These are phyloP conservation scores for Parachaetomium inaequale DNA, from an alignment of 495 filamentous ascomycete species.

Conservation along the genomic window DNA sequence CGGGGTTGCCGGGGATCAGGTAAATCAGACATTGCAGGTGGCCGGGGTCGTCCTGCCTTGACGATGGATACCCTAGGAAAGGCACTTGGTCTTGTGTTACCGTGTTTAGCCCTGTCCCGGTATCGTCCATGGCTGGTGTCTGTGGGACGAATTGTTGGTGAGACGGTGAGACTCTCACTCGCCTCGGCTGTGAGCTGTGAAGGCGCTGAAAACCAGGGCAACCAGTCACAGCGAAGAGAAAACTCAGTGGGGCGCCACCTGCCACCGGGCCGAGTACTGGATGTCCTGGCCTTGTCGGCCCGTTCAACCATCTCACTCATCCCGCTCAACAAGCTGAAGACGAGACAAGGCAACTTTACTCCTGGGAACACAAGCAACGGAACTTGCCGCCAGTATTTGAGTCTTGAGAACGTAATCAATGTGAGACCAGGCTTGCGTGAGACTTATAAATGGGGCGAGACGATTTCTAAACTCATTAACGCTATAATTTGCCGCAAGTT, in stretches of 20 bases:
- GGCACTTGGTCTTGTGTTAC: conserved; percentile 9
- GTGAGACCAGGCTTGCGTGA: too few relatives aligned
- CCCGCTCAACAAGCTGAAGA: too few relatives aligned
- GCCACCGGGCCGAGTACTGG: neutral
- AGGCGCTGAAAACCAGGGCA: conserved; percentile 1
- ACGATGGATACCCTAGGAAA: conserved; percentile 19
- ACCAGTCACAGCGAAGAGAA: neutral
- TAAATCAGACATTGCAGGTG: conserved; percentile 40
- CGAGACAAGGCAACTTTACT: too few relatives aligned
- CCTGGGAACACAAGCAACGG: too few relatives aligned
- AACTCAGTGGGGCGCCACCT: conserved; percentile 4
- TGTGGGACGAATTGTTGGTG: neutral
- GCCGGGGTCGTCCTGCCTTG: neutral
- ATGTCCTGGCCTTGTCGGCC: neutral
- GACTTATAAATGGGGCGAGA: too few relatives aligned
- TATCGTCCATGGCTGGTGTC: neutral
- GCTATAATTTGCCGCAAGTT: too few relatives aligned
- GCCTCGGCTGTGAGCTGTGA: neutral
- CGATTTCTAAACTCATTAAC: too few relatives aligned
- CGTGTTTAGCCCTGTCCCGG: neutral
- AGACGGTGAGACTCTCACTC: too few relatives aligned
- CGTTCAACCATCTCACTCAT: neutral
- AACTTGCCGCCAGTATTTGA: too few relatives aligned
- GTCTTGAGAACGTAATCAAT: too few relatives aligned
- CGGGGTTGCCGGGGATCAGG: conserved; percentile 86